These are phyloP conservation scores for Hemileccinum impolitum DNA, from an alignment of 768 basidiomycete genomes.

Conservation along the genomic window DNA sequence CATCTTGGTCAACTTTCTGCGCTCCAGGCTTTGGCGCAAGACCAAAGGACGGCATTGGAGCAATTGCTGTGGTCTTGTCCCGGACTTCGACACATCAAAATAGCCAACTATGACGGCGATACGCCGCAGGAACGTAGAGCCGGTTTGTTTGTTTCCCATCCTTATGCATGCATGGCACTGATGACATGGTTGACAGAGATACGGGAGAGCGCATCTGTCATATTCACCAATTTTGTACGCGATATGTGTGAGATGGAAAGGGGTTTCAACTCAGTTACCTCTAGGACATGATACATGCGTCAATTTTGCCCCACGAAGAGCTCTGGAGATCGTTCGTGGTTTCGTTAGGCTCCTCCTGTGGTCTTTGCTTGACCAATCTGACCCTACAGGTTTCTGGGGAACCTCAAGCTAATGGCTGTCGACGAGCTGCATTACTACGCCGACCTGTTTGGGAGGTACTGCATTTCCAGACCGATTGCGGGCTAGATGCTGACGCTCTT, in stretches of 20 bases:
- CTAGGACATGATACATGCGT: slow-evolving; percentile 83
- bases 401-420: slow-evolving; percentile 72
- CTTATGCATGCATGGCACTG: background rate
- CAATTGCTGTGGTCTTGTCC: slow-evolving; percentile 59
- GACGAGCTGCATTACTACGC: slow-evolving; percentile 89
- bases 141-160: slow-evolving; percentile 35
- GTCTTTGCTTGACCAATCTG: slow-evolving; percentile 1
- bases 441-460: slow-evolving; percentile 73
- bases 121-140: slow-evolving; percentile 67
- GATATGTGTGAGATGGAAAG: background rate
- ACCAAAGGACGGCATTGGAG: slow-evolving; percentile 71
- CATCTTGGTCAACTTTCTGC: background rate
- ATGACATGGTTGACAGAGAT: slow-evolving; percentile 43
- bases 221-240: slow-evolving; percentile 87
- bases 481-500: background rate
- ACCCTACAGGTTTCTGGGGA: slow-evolving; percentile 61
- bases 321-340: slow-evolving; percentile 63
- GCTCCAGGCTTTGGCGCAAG: slow-evolving; percentile 79
- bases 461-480: background rate
- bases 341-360: background rate
- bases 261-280: background rate
- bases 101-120: slow-evolving; percentile 87
- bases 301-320: slow-evolving; percentile 83
- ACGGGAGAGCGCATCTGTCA: slow-evolving; percentile 69
- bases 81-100: slow-evolving; percentile 57